Evolutionary conservation across 1,139 yeast genomes (phyloP).

Genomic region (Maudiozyma humilis): DNA sequence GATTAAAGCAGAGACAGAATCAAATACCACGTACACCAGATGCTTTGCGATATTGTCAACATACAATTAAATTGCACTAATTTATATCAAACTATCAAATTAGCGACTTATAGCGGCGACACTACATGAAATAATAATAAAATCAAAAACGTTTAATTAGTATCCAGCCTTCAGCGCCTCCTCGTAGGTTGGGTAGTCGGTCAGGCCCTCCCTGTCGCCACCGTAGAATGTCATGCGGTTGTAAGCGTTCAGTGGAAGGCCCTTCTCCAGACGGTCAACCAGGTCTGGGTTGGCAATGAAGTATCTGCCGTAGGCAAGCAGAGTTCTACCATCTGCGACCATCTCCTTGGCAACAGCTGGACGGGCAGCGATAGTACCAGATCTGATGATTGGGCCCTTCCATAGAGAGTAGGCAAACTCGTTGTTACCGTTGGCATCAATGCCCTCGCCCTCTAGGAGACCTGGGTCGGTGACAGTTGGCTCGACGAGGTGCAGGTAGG

Average conservation of each 20-base stretch:
- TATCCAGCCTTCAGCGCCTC: constrained; percentile 19
- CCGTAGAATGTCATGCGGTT: constrained; percentile 8
- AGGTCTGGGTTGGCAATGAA: constrained; percentile 47
- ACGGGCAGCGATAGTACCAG: constrained; percentile 10
- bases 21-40: too few species aligned
- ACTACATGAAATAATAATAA: too few species aligned
- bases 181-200: constrained; percentile 17
- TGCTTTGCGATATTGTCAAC: too few species aligned
- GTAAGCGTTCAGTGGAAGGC: constrained; percentile 24
- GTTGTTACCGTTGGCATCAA: constrained; percentile 23
- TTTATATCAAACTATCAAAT: too few species aligned
- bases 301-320: constrained; percentile 12
- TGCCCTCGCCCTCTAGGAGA: constrained; percentile 17
- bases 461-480: constrained; percentile 29
- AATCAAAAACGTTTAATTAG: too few species aligned
- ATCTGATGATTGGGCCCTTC: constrained; percentile 40
- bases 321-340: constrained; percentile 7
- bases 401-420: constrained; percentile 37
- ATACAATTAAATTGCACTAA: too few species aligned
- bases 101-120: too few species aligned
- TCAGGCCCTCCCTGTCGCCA: constrained; percentile 8
- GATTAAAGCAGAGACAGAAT: too few species aligned
- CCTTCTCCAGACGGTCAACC: constrained; percentile 37
- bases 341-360: constrained; percentile 8
- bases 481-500: constrained; percentile 47